A percentile compares a stretch with the other conserved stretches of the same genome.
Conservation (phyloP, 2,329 filamentous ascomycete genomes). For the Fusarium sp. region DNA sequence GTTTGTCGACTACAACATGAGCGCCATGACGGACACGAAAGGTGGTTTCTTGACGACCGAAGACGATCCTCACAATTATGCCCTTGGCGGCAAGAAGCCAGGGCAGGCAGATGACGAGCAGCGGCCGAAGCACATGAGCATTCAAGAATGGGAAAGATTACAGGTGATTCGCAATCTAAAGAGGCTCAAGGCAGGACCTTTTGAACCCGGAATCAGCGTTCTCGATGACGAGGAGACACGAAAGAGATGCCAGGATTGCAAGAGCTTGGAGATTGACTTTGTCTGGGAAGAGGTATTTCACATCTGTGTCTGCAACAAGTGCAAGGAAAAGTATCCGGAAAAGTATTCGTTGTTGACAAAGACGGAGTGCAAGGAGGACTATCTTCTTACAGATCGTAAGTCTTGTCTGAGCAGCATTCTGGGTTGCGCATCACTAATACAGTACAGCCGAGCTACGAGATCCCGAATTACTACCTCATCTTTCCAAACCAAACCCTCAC, state of each 20-base stretch:
- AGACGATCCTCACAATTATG: slow-evolving; percentile 91
- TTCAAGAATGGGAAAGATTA: slow-evolving; percentile 90
- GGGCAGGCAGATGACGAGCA: slow-evolving; percentile 57
- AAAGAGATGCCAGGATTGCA: slow-evolving; percentile 87
- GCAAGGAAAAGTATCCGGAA: slow-evolving; percentile 91
- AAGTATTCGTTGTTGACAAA: slow-evolving; percentile 97
- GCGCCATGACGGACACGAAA: slow-evolving; percentile 97
- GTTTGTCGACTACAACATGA: slow-evolving; percentile 98
- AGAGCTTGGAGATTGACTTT: slow-evolving; percentile 88
- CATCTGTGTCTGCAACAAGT: slow-evolving; percentile 80
- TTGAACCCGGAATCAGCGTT: slow-evolving; percentile 88
- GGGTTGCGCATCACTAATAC: slow-evolving; percentile 9
- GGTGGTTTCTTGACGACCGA: slow-evolving; percentile 92
- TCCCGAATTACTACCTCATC: slow-evolving; percentile 84
- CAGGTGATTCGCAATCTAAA: slow-evolving; percentile 80
- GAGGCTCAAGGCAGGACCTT: slow-evolving; percentile 82
- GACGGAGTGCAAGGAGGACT: slow-evolving; percentile 95
- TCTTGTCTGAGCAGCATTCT: slow-evolving; percentile 37
- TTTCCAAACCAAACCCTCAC: slow-evolving; percentile 92
- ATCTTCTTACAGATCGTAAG: slow-evolving; percentile 90
- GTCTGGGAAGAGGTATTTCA: slow-evolving; percentile 91
- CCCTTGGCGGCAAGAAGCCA: slow-evolving; percentile 63
- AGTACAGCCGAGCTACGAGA: slow-evolving; percentile 86
- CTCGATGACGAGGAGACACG: slow-evolving; percentile 71
- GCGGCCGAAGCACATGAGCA: slow-evolving; percentile 88